Percentiles rank a stretch among this genome's conserved stretches.
Conservation (phyloP, 306 rosid genomes). For the Erythrophleum fordii region DNA sequence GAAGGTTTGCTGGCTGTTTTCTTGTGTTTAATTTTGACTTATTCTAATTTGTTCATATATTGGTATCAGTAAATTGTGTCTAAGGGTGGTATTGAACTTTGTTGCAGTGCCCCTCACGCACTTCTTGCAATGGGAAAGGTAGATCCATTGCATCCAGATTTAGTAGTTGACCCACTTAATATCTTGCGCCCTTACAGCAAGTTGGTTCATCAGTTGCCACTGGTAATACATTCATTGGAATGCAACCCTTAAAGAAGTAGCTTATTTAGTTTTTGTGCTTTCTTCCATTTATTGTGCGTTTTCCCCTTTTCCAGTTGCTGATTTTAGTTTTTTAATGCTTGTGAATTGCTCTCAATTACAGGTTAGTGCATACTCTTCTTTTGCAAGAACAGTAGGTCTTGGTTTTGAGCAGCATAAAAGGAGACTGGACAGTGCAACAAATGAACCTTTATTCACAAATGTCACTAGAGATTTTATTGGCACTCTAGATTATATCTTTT, state of each 20-base stretch:
- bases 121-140: constrained; percentile 99
- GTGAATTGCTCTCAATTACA: constrained; percentile 40
- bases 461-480: constrained; percentile 98
- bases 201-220: constrained; percentile 88
- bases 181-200: constrained; percentile 91
- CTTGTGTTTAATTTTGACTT: constrained; percentile 1
- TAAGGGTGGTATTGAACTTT: constrained; percentile 39
- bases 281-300: background rate
- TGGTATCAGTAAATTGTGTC: constrained; percentile 32
- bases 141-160: constrained; percentile 83
- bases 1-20: constrained; percentile 64
- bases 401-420: constrained; percentile 85
- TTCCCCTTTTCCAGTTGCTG: background rate
- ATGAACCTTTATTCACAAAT: constrained; percentile 93
- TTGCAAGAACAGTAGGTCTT: constrained; percentile 76
- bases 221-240: constrained; percentile 56
- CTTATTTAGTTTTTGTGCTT: background rate
- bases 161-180: constrained; percentile 90
- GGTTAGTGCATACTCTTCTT: constrained; percentile 96
- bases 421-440: constrained; percentile 77
- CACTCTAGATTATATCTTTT: constrained; percentile 96
- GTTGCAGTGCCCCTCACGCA: constrained; percentile 92
- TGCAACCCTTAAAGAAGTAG: constrained; percentile 1
- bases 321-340: constrained; percentile 24
- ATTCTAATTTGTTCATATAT: constrained; percentile 2